These are phyloP conservation scores for Ceratobasidium sp. DNA, from an alignment of 1,284 basidiomycete species.

Conservation along the genomic window DNA sequence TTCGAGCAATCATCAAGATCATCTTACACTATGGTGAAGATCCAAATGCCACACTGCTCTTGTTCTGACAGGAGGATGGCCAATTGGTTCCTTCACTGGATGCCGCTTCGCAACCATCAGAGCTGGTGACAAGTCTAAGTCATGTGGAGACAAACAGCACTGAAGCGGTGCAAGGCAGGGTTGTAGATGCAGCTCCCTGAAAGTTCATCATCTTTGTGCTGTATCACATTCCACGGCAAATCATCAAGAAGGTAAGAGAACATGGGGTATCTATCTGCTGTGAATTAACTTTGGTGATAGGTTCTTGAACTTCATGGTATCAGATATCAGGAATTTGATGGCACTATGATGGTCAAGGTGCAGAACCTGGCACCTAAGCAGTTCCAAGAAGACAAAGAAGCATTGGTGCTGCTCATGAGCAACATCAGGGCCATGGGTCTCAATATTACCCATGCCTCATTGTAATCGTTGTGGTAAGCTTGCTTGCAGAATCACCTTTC, in stretches of 20 bases:
- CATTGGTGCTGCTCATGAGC: not conserved
- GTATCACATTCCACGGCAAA: not conserved
- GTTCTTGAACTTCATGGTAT: not conserved
- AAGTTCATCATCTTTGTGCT: constrained; percentile 8
- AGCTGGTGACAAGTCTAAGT: too few relatives aligned
- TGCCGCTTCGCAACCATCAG: not conserved
- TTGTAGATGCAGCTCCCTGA: not conserved
- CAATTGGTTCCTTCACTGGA: not conserved
- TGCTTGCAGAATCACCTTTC: too few relatives aligned
- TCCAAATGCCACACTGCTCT: not conserved
- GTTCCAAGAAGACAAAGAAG: not conserved
- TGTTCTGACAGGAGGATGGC: constrained; percentile 5
- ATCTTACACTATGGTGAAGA: not conserved
- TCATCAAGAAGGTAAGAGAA: not conserved
- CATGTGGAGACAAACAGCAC: too few relatives aligned
- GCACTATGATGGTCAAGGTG: not conserved
- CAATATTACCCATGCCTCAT: constrained; percentile 8
- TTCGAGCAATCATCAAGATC: not conserved
- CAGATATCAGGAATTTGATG: not conserved
- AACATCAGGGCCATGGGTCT: not conserved
- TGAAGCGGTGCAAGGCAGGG: too few relatives aligned
- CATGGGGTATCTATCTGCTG: not conserved
- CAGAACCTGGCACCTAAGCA: not conserved
- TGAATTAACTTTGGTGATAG: not conserved
- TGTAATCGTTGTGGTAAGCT: constrained; percentile 3